These are phyloP conservation scores for Scheffersomyces quercinus DNA, from an alignment of 1,139 yeast species.

Conservation along the genomic window DNA sequence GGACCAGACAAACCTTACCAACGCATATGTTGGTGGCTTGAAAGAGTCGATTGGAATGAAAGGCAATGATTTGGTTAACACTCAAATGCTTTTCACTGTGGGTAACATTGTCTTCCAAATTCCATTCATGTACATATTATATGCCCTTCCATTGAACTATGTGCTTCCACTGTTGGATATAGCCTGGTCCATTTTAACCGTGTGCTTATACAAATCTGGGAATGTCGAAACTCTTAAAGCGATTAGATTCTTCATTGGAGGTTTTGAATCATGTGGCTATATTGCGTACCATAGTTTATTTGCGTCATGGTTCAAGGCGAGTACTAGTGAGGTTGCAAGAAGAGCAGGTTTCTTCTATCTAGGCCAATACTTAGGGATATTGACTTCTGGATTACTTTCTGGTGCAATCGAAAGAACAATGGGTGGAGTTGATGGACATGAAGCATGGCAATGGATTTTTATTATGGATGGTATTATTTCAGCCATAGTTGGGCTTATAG, in stretches of 20 bases:
- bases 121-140: slow-evolving; percentile 36
- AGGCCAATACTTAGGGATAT: slow-evolving; percentile 60
- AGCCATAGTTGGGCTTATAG: slow-evolving; percentile 59
- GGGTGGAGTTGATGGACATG: slow-evolving; percentile 49
- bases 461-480: slow-evolving; percentile 67
- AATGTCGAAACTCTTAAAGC: slow-evolving; percentile 51
- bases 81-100: slow-evolving; percentile 56
- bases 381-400: slow-evolving; percentile 65
- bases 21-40: slow-evolving; percentile 69
- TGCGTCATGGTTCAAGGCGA: slow-evolving; percentile 55
- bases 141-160: slow-evolving; percentile 10
- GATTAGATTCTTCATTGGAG: slow-evolving; percentile 59
- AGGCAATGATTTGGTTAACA: slow-evolving; percentile 64
- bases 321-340: slow-evolving; percentile 54
- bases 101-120: slow-evolving; percentile 60
- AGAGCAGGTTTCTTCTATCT: slow-evolving; percentile 60
- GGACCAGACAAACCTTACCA: slow-evolving; percentile 58
- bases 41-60: slow-evolving; percentile 55
- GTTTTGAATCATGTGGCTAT: slow-evolving; percentile 59
- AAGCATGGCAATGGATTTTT: slow-evolving; percentile 76
- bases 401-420: slow-evolving; percentile 55
- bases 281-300: slow-evolving; percentile 30
- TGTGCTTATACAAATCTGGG: slow-evolving; percentile 38
- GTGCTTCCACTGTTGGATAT: slow-evolving; percentile 11
- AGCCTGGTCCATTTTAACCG: slow-evolving; percentile 66